Evolutionary conservation across 768 basidiomycete genomes (phyloP), one percentile per base, ranked within the genome.

Genomic region (Suillus placidus): DNA sequence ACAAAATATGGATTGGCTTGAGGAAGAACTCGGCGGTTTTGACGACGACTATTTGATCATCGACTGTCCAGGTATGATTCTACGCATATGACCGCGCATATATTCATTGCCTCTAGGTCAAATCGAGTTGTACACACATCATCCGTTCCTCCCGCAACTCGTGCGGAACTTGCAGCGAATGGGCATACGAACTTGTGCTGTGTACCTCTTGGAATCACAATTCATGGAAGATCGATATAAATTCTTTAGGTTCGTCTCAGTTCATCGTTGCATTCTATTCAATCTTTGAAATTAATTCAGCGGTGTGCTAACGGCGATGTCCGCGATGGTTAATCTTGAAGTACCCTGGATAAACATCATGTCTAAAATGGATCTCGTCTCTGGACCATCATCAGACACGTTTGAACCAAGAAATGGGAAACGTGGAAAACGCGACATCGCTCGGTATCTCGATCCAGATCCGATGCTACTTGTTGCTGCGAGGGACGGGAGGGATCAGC

Each of bases 171-270:
- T 94, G 67, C 78, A 84, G 70, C 84, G 88, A 58, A 83, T 96
- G 76, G 90, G 92, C 55, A 90, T 99, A 67, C 84, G 96, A 65
- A 88, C 88, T n/a, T 94, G 91, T 71, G 93, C 93, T 4, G 88
- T 88, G 37, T 99, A 99, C 75, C 86, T 99, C 49, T 88, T 99
- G 68, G 97, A 99, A 74, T 95, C 94, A 0, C 97, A 99, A 71
- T 99, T 99, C 79, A 99, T 99, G 95, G 97, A 99, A 79, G 97
- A 99, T 77, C 91, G 92, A 69, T 93, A 95, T 77, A 99, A 99
- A 73, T 99, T 97, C 80, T 99, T 99, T 79, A 92, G 92, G 93
- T 90, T 32, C 12, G 58, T 40, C 70, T 66, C 64, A 26, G 43
- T 42, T 18, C n/a, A 65, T 45, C 65, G n/a, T 9, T 55, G 42